These are phyloP conservation scores for Leptographium procerum DNA, from an alignment of 2,329 filamentous ascomycete genomes.

Conservation along the genomic window DNA sequence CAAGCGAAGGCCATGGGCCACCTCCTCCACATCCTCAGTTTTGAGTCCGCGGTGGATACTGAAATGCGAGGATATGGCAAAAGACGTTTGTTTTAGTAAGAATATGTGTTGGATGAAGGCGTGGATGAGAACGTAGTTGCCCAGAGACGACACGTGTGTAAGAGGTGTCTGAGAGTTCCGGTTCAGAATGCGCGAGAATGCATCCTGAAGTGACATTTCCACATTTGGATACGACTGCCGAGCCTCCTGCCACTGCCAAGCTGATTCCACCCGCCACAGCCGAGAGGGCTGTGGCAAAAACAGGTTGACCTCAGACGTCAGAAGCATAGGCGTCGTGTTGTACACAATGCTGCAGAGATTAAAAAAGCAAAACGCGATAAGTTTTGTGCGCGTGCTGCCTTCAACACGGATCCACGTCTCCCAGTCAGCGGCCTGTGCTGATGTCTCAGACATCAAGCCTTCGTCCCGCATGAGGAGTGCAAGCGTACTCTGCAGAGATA, in stretches of 20 bases:
- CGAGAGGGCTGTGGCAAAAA: constrained; percentile 42
- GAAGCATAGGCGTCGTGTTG: constrained; percentile 44
- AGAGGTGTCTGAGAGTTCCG: constrained; percentile 37
- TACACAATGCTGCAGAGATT: constrained; percentile 52
- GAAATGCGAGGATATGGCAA: constrained; percentile 36
- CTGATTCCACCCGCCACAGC: constrained; percentile 44
- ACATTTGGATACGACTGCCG: constrained; percentile 37
- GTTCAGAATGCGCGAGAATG: constrained; percentile 42
- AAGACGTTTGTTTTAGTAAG: constrained; percentile 51
- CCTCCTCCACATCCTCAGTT: constrained; percentile 44
- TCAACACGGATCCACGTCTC: constrained; percentile 49
- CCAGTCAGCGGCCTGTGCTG: constrained; percentile 39
- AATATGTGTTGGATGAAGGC: constrained; percentile 63
- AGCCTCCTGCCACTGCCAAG: constrained; percentile 50
- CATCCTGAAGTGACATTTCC: constrained; percentile 45
- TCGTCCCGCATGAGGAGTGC: constrained; percentile 48
- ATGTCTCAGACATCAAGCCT: constrained; percentile 37
- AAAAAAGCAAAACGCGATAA: constrained; percentile 51
- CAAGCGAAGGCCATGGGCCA: constrained; percentile 41
- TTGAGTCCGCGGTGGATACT: constrained; percentile 39
- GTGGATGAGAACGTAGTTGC: constrained; percentile 62
- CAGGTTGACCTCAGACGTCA: constrained; percentile 49
- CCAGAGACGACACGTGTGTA: constrained; percentile 44
- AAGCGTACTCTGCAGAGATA: constrained; percentile 47
- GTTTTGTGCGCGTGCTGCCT: constrained; percentile 44